Conservation (phyloP, 768 basidiomycete genomes). For the Cyclocybe cylindracea region DNA sequence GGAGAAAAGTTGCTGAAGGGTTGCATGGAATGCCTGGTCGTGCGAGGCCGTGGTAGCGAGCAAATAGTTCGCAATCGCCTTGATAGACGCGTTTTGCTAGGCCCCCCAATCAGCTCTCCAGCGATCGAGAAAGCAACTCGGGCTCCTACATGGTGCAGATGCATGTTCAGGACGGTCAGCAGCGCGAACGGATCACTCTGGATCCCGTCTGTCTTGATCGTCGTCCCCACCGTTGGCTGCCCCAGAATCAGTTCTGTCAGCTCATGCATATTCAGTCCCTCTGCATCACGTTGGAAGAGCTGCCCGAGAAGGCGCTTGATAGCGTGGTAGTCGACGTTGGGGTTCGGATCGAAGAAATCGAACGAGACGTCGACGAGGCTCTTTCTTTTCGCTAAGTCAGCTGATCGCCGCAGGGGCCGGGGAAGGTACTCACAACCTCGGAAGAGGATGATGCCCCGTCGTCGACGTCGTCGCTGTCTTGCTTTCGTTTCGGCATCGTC, state of each 20-base stretch:
- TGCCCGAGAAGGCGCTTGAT: slow-evolving; percentile 73
- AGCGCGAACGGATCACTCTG: slow-evolving; percentile 92
- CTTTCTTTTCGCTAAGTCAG: slow-evolving; percentile 14
- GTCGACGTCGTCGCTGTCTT: slow-evolving; percentile 20
- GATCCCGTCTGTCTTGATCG: slow-evolving; percentile 88
- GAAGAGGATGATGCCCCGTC: slow-evolving; percentile 22
- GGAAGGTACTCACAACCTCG: slow-evolving; percentile 18
- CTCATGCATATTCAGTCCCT: slow-evolving; percentile 66
- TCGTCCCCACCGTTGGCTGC: slow-evolving; percentile 79
- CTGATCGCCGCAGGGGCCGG: background rate
- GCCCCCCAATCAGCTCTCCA: background rate
- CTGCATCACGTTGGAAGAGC: slow-evolving; percentile 75
- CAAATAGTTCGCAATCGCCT: slow-evolving; percentile 70
- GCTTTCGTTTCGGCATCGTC: slow-evolving; percentile 32
- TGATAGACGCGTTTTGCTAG: slow-evolving; percentile 72
- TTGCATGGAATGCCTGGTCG: slow-evolving; percentile 49
- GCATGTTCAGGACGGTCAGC: slow-evolving; percentile 82
- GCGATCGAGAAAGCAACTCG: background rate
- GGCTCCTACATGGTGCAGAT: slow-evolving; percentile 45
- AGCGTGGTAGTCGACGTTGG: slow-evolving; percentile 82
- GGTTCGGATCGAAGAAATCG: slow-evolving; percentile 90
- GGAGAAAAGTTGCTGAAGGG: slow-evolving; percentile 56
- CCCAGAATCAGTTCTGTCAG: slow-evolving; percentile 79
- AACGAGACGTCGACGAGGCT: slow-evolving; percentile 83
- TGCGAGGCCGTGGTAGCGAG: slow-evolving; percentile 56